These are phyloP conservation scores for Hibiscus trionum DNA, from an alignment of 345 rosid species.

Conservation along the genomic window DNA sequence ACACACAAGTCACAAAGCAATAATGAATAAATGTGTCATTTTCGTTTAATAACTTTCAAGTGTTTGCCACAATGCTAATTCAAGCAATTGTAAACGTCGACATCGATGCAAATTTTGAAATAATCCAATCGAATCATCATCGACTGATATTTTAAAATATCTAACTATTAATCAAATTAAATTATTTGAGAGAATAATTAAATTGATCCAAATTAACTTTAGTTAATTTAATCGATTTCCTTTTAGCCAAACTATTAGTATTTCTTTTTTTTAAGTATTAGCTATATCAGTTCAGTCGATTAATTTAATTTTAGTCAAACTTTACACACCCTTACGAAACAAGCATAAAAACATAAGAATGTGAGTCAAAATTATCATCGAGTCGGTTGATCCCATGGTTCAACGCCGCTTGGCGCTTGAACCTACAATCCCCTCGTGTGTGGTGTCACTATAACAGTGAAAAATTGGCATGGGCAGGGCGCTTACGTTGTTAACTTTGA, in stretches of 20 bases:
- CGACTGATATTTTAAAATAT: no score
- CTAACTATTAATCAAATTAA: no score
- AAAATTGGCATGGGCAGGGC: not conserved
- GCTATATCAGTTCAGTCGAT: no score
- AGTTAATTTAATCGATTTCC: no score
- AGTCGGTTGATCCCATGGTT: not conserved
- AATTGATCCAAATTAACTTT: no score
- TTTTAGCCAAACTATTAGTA: no score
- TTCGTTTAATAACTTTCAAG: not conserved
- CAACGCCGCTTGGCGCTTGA: no score
- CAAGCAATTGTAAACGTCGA: not conserved
- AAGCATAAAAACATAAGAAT: not conserved
- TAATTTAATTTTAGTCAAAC: no score
- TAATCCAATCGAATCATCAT: no score
- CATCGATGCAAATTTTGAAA: not conserved
- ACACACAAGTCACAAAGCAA: not conserved
- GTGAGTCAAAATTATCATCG: not conserved
- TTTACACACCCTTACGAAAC: not conserved
- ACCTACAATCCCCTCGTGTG: not conserved
- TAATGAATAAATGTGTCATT: not conserved
- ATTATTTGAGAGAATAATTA: no score
- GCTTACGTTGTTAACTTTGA: not conserved
- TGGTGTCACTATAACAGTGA: not conserved
- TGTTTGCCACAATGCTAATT: not conserved
- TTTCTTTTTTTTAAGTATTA: no score